phyloP scores from a whole-genome alignment of 164 flowering plant genomes.

The Berberis thunbergii region DNA sequence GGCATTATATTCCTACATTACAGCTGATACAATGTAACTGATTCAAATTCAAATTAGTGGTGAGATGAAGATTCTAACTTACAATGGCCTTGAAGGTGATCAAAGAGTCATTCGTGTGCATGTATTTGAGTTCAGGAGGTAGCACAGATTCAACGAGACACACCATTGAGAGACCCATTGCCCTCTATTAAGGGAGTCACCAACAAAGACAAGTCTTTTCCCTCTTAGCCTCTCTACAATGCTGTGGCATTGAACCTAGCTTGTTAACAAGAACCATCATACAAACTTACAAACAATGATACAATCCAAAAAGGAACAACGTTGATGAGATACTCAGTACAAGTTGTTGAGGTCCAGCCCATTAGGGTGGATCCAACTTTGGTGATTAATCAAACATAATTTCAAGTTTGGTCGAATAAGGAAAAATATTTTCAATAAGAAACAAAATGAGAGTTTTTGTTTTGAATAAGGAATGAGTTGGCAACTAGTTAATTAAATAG shows the following conservation, averaged over 20 bases:
- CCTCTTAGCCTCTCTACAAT: constrained; percentile 66
- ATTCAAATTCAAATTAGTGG: neutral
- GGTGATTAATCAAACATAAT: too few species aligned
- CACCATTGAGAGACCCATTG: constrained; percentile 94
- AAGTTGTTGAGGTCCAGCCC: too few species aligned
- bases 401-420: too few species aligned
- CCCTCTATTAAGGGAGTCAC: constrained; percentile 76
- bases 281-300: constrained; percentile 14
- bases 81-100: constrained; percentile 53
- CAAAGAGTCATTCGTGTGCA: constrained; percentile 50
- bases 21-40: neutral
- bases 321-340: too few species aligned
- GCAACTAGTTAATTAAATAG: too few species aligned
- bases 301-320: too few species aligned
- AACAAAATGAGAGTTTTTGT: too few species aligned
- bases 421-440: too few species aligned
- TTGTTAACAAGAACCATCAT: constrained; percentile 25
- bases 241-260: constrained; percentile 72
- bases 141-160: constrained; percentile 51
- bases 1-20: constrained; percentile 68
- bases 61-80: constrained; percentile 8
- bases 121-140: constrained; percentile 32
- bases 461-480: too few species aligned
- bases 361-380: too few species aligned
- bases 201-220: constrained; percentile 78